phyloP scores from a whole-genome alignment of 2,329 filamentous ascomycete genomes.

The Colletotrichum sp. region DNA sequence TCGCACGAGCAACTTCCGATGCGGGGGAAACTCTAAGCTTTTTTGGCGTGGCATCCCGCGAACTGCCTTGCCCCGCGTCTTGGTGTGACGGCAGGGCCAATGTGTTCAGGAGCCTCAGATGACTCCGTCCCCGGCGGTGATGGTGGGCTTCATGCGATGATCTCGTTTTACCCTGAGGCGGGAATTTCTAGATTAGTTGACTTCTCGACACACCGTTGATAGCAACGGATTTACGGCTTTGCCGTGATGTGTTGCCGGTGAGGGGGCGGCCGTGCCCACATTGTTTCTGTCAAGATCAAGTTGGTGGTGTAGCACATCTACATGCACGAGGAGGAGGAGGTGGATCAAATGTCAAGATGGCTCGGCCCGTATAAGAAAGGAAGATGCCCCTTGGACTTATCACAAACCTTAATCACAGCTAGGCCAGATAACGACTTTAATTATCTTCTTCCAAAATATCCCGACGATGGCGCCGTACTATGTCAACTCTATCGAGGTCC shows the following conservation, averaged over 20 bases:
- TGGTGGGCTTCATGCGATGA: not conserved
- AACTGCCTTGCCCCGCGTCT: not conserved
- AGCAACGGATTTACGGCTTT: not conserved
- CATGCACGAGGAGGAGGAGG: not conserved
- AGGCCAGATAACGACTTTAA: not conserved
- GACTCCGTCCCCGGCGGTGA: not conserved
- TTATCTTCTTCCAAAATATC: accelerated
- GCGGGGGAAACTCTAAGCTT: not conserved
- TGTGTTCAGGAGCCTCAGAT: not conserved
- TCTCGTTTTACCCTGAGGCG: not conserved
- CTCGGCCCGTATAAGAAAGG: not conserved
- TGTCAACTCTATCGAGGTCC: not conserved
- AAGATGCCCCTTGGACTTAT: not conserved
- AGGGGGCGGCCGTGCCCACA: not conserved
- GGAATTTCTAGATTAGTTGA: not conserved
- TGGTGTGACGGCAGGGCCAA: not conserved
- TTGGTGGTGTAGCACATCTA: not conserved
- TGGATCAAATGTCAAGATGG: not conserved
- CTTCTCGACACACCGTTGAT: not conserved
- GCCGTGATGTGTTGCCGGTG: not conserved
- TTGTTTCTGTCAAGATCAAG: not conserved
- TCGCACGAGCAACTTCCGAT: not conserved
- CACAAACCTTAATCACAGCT: not conserved
- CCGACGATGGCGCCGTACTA: not conserved
- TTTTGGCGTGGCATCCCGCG: not conserved